phyloP scores from a whole-genome alignment of 2,329 filamentous ascomycete species.

The Monosporascus sp. region DNA sequence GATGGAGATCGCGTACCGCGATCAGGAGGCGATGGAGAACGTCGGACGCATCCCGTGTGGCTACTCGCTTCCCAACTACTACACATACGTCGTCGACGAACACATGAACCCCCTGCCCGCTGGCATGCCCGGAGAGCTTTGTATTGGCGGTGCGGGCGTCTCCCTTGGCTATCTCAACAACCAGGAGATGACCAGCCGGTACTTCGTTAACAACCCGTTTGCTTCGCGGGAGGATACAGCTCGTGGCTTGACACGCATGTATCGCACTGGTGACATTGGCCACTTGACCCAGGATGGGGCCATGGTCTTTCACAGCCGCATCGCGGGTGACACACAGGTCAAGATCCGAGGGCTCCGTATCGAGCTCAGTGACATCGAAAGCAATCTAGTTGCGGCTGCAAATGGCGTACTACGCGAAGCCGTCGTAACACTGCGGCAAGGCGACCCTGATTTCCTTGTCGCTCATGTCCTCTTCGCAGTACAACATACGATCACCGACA shows the following conservation, averaged over 20 bases:
- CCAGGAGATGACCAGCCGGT: conserved; percentile 4
- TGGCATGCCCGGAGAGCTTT: conserved; percentile 39
- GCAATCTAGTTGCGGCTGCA: conserved; percentile 7
- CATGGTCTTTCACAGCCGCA: conserved; percentile 33
- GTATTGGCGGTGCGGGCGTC: conserved; percentile 33
- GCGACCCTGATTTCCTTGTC: conserved; percentile 14
- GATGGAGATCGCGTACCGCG: conserved; percentile 2
- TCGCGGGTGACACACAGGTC: conserved; percentile 32
- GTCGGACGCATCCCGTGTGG: conserved; percentile 10
- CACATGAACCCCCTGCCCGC: conserved; percentile 30
- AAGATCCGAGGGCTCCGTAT: conserved; percentile 26
- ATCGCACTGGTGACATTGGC: conserved; percentile 36
- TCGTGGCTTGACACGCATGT: conserved; percentile 6
- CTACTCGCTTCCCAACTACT: conserved; percentile 7
- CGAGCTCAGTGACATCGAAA: conserved; percentile 32
- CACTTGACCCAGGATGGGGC: conserved; percentile 30
- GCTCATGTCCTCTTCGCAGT: conserved; percentile 22
- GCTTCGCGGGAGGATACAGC: background rate
- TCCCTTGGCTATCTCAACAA: conserved; percentile 30
- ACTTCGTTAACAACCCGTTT: conserved; percentile 2
- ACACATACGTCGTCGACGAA: conserved; percentile 35
- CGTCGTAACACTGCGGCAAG: conserved; percentile 9
- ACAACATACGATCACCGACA: background rate
- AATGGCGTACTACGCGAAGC: conserved; percentile 6
- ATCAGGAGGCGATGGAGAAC: too few species aligned